Conservation (phyloP, 345 rosid species). For the Hibiscus syriacus region DNA sequence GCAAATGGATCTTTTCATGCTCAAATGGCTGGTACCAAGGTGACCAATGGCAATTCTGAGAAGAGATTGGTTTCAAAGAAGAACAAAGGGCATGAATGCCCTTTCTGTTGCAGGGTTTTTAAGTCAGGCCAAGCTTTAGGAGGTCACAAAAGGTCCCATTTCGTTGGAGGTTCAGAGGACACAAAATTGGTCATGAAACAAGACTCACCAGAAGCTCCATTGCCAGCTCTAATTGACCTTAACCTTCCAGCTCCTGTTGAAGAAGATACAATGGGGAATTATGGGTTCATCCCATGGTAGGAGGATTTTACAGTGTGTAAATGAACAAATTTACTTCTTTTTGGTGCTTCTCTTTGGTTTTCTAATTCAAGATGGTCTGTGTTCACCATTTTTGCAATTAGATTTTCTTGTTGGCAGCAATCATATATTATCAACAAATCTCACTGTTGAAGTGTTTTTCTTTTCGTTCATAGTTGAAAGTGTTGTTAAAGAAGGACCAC, state of each 20-base stretch:
- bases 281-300: conserved; percentile 32
- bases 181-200: conserved; percentile 44
- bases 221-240: conserved; percentile 64
- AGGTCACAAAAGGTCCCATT: conserved; percentile 97
- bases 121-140: conserved; percentile 94
- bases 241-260: conserved; percentile 80
- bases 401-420: neutral
- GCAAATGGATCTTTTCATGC: conserved; percentile 40
- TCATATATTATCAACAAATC: neutral
- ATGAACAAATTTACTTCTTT: conserved; percentile 14
- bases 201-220: conserved; percentile 37
- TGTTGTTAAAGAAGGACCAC: conserved; percentile 31
- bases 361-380: conserved; percentile 24
- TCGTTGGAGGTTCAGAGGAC: conserved; percentile 53
- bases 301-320: neutral
- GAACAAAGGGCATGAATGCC: conserved; percentile 71
- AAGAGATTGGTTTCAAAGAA: conserved; percentile 37
- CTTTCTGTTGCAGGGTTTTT: conserved; percentile 79
- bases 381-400: neutral
- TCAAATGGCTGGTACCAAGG: conserved; percentile 18
- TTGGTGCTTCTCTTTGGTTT: conserved; percentile 16
- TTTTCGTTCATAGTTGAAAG: too few relatives aligned
- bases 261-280: conserved; percentile 31
- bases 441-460: conserved; percentile 11
- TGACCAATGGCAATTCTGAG: conserved; percentile 17